A percentile compares a stretch with the other conserved stretches of the same genome.
Evolutionary conservation across 179 eudicot species (phyloP).

Genomic region (Gypsophila paniculata): DNA sequence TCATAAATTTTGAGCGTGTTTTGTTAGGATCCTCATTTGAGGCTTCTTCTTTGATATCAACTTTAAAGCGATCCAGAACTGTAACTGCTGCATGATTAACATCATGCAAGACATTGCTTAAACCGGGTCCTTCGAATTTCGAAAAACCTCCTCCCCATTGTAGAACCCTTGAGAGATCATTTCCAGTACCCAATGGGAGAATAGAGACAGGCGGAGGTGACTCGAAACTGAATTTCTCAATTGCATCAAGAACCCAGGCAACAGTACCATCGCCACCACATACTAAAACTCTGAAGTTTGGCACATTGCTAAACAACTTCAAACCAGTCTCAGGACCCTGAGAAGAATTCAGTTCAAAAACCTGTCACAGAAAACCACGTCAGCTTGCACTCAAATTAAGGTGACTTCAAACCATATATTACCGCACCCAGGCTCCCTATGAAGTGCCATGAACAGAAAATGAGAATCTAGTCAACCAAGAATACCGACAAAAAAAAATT

Average conservation of each 20-base stretch:
- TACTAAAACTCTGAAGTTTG: slow-evolving; percentile 68
- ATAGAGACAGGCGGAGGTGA: slow-evolving; percentile 86
- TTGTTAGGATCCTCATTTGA: slow-evolving; percentile 30
- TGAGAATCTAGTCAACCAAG: neutral
- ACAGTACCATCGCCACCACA: slow-evolving; percentile 93
- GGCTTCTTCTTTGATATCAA: slow-evolving; percentile 56
- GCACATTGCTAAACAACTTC: slow-evolving; percentile 54
- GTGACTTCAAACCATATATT: neutral
- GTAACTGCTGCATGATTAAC: slow-evolving; percentile 69
- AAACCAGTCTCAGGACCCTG: slow-evolving; percentile 79
- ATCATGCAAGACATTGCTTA: slow-evolving; percentile 60
- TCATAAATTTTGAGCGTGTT: slow-evolving; percentile 59
- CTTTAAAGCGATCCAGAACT: slow-evolving; percentile 80
- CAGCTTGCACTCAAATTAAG: slow-evolving; percentile 12
- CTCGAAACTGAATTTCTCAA: slow-evolving; percentile 62
- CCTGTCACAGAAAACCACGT: slow-evolving; percentile 38
- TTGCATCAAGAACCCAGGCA: slow-evolving; percentile 88
- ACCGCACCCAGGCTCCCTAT: too few relatives aligned
- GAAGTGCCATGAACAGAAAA: too few relatives aligned
- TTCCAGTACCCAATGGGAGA: slow-evolving; percentile 84
- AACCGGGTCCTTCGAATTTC: slow-evolving; percentile 51
- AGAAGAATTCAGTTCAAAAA: slow-evolving; percentile 62
- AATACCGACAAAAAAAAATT: neutral
- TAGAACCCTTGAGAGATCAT: slow-evolving; percentile 79
- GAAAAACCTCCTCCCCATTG: slow-evolving; percentile 91